Evolutionary conservation across 768 basidiomycete genomes (phyloP), one percentile per base, ranked within the genome.

Genomic region (Amanita muscaria): DNA sequence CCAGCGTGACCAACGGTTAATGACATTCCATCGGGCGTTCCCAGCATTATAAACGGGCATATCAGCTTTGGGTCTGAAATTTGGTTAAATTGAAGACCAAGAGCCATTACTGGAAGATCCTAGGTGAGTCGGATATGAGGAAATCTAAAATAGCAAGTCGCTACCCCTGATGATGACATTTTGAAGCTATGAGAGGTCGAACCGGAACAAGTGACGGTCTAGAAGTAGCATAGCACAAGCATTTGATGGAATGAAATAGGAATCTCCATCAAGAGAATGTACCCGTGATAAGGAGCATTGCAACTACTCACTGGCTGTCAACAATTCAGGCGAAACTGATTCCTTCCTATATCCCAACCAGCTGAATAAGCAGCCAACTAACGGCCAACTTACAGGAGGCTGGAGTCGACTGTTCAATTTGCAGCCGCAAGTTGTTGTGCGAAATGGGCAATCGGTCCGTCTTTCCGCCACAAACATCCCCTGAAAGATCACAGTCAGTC

Each of bases 161-260:
- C n/a, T n/a, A 8, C 16, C 14, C 40, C 16, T 40, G 25, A 40
- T 22, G 9, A 22, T 38, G 37, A 38, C 18, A 38, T 38, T 21
- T 12, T 38, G 21, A n/a, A 38, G 22, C 22, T 22, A 24, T 16
- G 40, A 29, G 21, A 40, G 10, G 25, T 18, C 31, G 40, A 40
- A 40, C 40, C n/a, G 40, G 40, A 29, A 16, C 27, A 40, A 40
- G n/a, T 27, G 10, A 40, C 40, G 31, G 40, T 21, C 36, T 37
- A 29, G 27, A 30, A 40, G 40, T 40, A 27, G n/a, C 40, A 27
- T 27, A 29, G 15, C 31, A 40, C 16, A 19, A 12, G 40, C 4
- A 29, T 29, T 29, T 30, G 40, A 40, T 29, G 29, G 25, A 29
- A 40, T 40, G 25, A 18, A 18, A 40, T 40, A 40, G 40, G 40